phyloP scores from a whole-genome alignment of 2,329 filamentous ascomycete genomes.

The Beauveria medogensis region DNA sequence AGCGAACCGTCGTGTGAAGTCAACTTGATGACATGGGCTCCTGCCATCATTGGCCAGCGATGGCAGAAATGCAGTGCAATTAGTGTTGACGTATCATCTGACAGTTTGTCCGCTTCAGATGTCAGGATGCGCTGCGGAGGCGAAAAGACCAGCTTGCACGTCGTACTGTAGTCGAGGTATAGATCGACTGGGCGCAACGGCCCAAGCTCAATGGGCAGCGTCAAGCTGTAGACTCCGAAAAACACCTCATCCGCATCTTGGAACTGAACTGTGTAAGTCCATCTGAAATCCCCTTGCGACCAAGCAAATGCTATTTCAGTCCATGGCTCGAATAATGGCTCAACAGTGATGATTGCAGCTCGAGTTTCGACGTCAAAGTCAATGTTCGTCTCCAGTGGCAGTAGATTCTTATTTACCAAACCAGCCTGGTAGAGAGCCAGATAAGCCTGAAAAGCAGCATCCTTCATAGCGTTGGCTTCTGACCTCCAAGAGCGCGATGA shows the following conservation, averaged over 20 bases:
- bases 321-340: conserved; percentile 40
- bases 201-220: conserved; percentile 36
- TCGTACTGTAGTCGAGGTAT: conserved; percentile 28
- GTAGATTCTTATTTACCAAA: conserved; percentile 67
- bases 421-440: conserved; percentile 58
- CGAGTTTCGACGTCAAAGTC: conserved; percentile 31
- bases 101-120: conserved; percentile 11
- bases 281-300: conserved; percentile 16
- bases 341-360: conserved; percentile 26
- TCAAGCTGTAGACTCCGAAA: conserved; percentile 32
- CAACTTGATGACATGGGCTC: conserved; percentile 37
- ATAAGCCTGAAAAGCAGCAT: conserved; percentile 79
- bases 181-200: conserved; percentile 29
- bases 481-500: conserved; percentile 49
- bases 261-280: background rate
- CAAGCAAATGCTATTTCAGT: conserved; percentile 33
- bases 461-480: conserved; percentile 65
- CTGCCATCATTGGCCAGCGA: conserved; percentile 32
- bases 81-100: conserved; percentile 39
- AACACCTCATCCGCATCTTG: conserved; percentile 14
- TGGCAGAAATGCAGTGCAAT: conserved; percentile 41
- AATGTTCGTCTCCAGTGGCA: conserved; percentile 51
- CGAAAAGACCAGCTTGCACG: conserved; percentile 26
- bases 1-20: conserved; percentile 20
- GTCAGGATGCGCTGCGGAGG: conserved; percentile 15